A percentile compares a stretch with the other conserved stretches of the same genome.
Evolutionary conservation across 192 early-diverging fungal genomes (phyloP).

Genomic region (Thamnidium elegans): DNA sequence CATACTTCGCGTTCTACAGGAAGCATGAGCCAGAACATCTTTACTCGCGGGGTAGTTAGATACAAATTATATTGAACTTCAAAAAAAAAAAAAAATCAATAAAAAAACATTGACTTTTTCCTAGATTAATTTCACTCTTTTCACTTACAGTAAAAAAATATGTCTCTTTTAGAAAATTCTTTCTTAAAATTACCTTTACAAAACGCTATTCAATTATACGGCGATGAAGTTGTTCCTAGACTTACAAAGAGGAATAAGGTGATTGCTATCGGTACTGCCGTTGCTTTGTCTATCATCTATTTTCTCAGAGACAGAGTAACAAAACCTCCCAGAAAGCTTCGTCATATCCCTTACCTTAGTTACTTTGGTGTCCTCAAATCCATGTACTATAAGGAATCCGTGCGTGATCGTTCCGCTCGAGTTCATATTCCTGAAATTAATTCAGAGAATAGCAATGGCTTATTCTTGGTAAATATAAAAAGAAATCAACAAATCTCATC

Average conservation of each 20-base stretch:
- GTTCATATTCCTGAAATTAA: neutral
- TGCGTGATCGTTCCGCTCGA: too few species aligned
- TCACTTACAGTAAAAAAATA: neutral
- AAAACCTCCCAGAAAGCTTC: neutral
- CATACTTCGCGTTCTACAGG: too few species aligned
- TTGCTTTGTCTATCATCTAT: neutral
- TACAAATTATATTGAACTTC: neutral
- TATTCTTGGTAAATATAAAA: neutral
- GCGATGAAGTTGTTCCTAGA: neutral
- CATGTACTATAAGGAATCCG: neutral
- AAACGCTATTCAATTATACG: neutral
- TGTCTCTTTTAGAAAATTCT: neutral
- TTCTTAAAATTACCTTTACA: neutral
- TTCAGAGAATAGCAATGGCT: neutral
- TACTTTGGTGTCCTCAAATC: neutral
- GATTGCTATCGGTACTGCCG: neutral
- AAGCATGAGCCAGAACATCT: too few species aligned
- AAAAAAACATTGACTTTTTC: neutral
- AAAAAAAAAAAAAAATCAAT: neutral
- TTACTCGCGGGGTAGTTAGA: too few species aligned
- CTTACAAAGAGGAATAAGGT: neutral
- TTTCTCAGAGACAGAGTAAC: neutral
- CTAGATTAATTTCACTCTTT: neutral
- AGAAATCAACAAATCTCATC: neutral
- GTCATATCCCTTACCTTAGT: conserved; percentile 6